Evolutionary conservation across 1,284 basidiomycete genomes (phyloP), one percentile per base, ranked within the genome.

Genomic region (Moesziomyces parantarcticus): DNA sequence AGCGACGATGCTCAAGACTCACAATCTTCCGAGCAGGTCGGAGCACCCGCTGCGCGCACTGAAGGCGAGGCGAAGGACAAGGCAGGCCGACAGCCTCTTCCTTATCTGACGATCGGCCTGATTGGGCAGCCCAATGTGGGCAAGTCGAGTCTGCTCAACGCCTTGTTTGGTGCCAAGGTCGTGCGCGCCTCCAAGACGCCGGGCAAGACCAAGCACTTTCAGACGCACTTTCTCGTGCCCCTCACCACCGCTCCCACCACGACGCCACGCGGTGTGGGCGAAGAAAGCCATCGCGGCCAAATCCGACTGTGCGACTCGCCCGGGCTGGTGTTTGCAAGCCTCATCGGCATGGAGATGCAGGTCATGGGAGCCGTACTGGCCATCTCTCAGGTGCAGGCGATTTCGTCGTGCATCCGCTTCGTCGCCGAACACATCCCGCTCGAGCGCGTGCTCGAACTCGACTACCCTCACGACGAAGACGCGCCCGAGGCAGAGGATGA

Each of bases 131-230:
- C 94, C 10, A 97, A 96, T 81, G 93, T 96, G 34, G 94, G 94
- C 26, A 97, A 97, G 82, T 93, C 92, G 0, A 93, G 92, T 1
- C 85, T 97, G 3, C 85, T 97, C 45, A 97, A 97, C 80, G 94
- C 94, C 0, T 85, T 97, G 4, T 92, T 97, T 71, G 93, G 92
- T 14, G 86, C 87, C n/a, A 88, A 87, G 51, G 91, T 89, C 80
- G 94, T 96, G 1, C 88, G 90, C 68, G 93, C 94, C 4, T 94
- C 92, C 5, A 90, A 90, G 68, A 96, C 92, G 0, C 94, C 94
- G 1, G 94, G 94, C 60, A 97, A 97, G 87, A 96, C 93, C 3
- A 96, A 94, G 84, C 93, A 95, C 81, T 94, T 93, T 82, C 93
- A 96, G 84, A 95, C 94, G 0, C 71, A 88, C 93, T 49, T 94